These are phyloP conservation scores for Dactylorhiza incarnata DNA, from an alignment of 106 monocot species.

Conservation along the genomic window DNA sequence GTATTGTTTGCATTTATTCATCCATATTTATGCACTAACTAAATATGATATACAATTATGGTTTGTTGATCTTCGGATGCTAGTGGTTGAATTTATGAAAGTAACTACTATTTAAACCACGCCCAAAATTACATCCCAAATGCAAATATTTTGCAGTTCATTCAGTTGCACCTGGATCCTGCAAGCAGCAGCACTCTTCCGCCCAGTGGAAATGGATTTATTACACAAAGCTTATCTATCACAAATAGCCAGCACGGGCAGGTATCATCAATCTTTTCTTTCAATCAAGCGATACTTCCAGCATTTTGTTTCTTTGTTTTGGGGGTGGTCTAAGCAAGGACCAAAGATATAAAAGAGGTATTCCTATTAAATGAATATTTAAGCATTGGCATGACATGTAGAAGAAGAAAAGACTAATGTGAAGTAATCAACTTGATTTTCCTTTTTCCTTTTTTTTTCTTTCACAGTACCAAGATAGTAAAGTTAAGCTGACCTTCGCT, in stretches of 20 bases:
- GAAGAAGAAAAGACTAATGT: not conserved
- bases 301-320: not conserved
- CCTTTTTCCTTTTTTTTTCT: not conserved
- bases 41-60: not conserved
- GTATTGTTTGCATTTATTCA: not conserved
- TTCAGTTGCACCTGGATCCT: conserved; percentile 82
- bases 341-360: not conserved
- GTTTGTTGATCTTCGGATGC: not conserved
- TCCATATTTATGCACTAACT: too few species aligned
- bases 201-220: conserved; percentile 48
- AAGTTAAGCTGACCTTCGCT: not conserved
- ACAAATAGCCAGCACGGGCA: conserved; percentile 86
- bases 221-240: conserved; percentile 60
- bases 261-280: conserved; percentile 31
- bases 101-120: not conserved
- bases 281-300: not conserved
- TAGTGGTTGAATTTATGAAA: not conserved
- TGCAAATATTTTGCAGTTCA: conserved; percentile 37
- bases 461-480: not conserved
- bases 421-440: not conserved
- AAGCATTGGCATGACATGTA: not conserved
- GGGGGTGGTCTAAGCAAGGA: not conserved
- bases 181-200: conserved; percentile 85
- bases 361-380: not conserved
- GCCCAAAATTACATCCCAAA: not conserved